Conservation (phyloP, 495 filamentous ascomycete genomes). For the Tuber borchii region DNA sequence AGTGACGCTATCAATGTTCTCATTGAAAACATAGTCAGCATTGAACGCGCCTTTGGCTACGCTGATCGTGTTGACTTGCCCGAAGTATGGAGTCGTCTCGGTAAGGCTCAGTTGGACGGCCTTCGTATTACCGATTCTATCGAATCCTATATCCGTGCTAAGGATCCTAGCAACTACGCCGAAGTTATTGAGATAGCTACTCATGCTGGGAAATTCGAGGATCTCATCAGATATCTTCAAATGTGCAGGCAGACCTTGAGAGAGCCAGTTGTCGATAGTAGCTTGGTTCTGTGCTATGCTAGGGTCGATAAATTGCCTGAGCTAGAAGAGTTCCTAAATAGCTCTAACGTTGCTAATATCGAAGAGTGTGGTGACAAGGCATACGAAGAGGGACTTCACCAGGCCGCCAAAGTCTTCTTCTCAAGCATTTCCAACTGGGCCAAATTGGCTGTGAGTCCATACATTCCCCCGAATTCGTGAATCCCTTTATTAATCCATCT, state of each 20-base stretch:
- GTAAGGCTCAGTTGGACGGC: slow-evolving; percentile 96
- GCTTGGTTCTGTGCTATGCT: slow-evolving; percentile 85
- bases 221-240: slow-evolving; percentile 90
- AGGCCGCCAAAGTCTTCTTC: slow-evolving; percentile 98
- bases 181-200: slow-evolving; percentile 97
- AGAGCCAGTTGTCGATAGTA: slow-evolving; percentile 90
- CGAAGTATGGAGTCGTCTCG: slow-evolving; percentile 98
- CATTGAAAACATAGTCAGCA: slow-evolving; percentile 95
- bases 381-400: slow-evolving; percentile 86
- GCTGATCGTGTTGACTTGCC: slow-evolving; percentile 92
- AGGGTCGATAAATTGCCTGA: slow-evolving; percentile 85
- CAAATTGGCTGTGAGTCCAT: slow-evolving; percentile 61
- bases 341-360: slow-evolving; percentile 88
- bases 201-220: slow-evolving; percentile 94
- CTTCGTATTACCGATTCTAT: slow-evolving; percentile 88
- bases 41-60: slow-evolving; percentile 93
- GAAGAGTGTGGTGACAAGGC: slow-evolving; percentile 97
- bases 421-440: slow-evolving; percentile 99
- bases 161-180: slow-evolving; percentile 83
- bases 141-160: slow-evolving; percentile 92
- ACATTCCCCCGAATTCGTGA: neutral
- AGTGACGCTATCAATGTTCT: slow-evolving; percentile 81
- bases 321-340: slow-evolving; percentile 91
- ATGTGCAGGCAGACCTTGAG: slow-evolving; percentile 97
- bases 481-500: slow-evolving; percentile 1